Conservation (phyloP, 345 rosid species). For the Acer negundo region DNA sequence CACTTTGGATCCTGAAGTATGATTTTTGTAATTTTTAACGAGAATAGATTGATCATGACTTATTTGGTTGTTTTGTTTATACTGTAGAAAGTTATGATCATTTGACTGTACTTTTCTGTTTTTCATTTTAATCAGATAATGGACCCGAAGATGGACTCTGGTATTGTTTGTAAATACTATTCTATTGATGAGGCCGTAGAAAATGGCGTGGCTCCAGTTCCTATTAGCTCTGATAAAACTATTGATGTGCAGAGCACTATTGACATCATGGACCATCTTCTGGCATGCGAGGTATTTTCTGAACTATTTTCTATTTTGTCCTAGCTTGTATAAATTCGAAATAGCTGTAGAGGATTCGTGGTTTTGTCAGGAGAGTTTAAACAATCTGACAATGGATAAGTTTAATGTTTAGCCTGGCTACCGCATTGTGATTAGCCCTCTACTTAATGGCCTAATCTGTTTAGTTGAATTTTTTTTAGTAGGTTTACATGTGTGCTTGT, state of each 20-base stretch:
- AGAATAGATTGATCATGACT: neutral
- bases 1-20: neutral
- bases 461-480: too few species aligned
- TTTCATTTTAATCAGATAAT: conserved; percentile 60
- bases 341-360: conserved; percentile 7
- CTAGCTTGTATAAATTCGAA: neutral
- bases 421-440: neutral
- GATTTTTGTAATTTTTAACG: neutral
- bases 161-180: conserved; percentile 72
- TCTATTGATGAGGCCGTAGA: conserved; percentile 96
- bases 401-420: neutral
- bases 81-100: conserved; percentile 3
- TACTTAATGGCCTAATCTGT: neutral
- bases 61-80: neutral
- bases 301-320: neutral
- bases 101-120: conserved; percentile 9
- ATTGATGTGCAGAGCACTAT: conserved; percentile 69
- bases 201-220: conserved; percentile 83
- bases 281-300: conserved; percentile 82
- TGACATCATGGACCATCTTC: conserved; percentile 94
- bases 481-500: neutral
- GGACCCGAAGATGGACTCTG: conserved; percentile 99
- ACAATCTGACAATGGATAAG: neutral
- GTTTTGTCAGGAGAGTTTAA: neutral
- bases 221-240: conserved; percentile 65